A percentile compares a stretch with the other conserved stretches of the same genome.
Evolutionary conservation across 371 early-diverging fungal genomes (phyloP).

Genomic region (Furculomyces boomerangus): DNA sequence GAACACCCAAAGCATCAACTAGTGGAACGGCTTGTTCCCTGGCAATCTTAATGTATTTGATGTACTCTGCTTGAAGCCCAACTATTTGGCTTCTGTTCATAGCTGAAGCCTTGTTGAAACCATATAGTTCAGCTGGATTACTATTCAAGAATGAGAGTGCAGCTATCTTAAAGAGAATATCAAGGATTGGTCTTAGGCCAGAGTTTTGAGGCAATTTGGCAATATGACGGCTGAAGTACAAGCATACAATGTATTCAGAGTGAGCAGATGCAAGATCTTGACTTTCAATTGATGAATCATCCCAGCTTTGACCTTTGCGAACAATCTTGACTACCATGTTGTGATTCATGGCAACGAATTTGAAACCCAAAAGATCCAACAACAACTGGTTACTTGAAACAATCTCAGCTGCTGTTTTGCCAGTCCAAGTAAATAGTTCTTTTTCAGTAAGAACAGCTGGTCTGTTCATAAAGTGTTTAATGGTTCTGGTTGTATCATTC

Average conservation of each 20-base stretch:
- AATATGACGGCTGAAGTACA: slow-evolving; percentile 36
- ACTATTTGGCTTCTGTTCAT: slow-evolving; percentile 24
- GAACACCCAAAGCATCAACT: slow-evolving; percentile 57
- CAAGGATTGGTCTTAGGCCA: slow-evolving; percentile 16
- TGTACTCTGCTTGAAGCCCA: slow-evolving; percentile 21
- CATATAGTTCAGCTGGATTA: slow-evolving; percentile 28
- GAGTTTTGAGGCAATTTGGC: slow-evolving; percentile 11
- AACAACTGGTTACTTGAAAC: slow-evolving; percentile 27
- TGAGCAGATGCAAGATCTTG: slow-evolving; percentile 42
- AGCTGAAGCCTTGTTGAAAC: slow-evolving; percentile 35
- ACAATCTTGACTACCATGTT: slow-evolving; percentile 33
- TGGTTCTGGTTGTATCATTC: neutral
- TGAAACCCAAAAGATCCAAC: slow-evolving; percentile 45
- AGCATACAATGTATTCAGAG: slow-evolving; percentile 36
- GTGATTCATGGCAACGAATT: slow-evolving; percentile 25
- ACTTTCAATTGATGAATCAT: slow-evolving; percentile 43
- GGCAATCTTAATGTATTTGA: slow-evolving; percentile 30
- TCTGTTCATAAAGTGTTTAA: neutral
- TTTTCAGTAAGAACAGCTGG: neutral
- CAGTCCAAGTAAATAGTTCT: neutral
- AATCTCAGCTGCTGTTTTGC: neutral
- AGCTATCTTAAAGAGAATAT: slow-evolving; percentile 32
- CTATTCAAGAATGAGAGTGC: slow-evolving; percentile 43
- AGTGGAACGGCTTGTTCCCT: slow-evolving; percentile 51
- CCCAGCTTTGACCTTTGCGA: slow-evolving; percentile 27